A percentile compares a stretch with the other conserved stretches of the same genome.
Conservation (phyloP, 345 rosid genomes). For the Rhodomyrtus tomentosa region DNA sequence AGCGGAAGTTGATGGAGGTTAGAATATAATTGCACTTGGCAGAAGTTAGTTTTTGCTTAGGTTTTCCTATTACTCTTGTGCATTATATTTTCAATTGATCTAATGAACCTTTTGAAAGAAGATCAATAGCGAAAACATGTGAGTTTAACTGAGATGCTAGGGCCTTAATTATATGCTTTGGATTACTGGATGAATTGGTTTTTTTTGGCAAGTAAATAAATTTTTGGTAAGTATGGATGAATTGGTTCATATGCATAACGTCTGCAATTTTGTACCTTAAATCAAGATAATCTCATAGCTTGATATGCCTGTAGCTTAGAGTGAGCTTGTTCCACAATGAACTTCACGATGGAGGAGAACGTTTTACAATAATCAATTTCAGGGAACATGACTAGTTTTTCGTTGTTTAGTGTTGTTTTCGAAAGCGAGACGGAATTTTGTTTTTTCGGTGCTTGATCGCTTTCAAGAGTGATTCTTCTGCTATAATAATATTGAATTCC, state of each 20-base stretch:
- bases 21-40: not conserved
- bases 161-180: not conserved
- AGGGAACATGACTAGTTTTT: not conserved
- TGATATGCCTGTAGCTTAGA: not conserved
- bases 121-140: not conserved
- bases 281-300: not conserved
- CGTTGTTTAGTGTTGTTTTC: not conserved
- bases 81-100: not conserved
- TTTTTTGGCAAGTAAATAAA: too few species aligned
- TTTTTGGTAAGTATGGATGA: too few species aligned
- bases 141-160: not conserved
- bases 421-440: not conserved
- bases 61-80: not conserved
- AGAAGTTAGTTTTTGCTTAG: not conserved
- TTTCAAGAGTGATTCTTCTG: not conserved
- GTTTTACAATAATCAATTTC: not conserved
- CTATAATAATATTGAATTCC: not conserved
- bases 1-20: constrained; percentile 27
- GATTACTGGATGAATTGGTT: not conserved
- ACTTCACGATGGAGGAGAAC: not conserved
- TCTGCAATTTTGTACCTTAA: not conserved
- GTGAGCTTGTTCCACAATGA: not conserved
- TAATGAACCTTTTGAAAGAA: not conserved
- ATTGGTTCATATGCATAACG: not conserved
- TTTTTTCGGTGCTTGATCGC: not conserved